Evolutionary conservation across 805 yeast genomes (phyloP), one percentile per base, ranked within the genome.

Genomic region (Pichia deserticola): DNA sequence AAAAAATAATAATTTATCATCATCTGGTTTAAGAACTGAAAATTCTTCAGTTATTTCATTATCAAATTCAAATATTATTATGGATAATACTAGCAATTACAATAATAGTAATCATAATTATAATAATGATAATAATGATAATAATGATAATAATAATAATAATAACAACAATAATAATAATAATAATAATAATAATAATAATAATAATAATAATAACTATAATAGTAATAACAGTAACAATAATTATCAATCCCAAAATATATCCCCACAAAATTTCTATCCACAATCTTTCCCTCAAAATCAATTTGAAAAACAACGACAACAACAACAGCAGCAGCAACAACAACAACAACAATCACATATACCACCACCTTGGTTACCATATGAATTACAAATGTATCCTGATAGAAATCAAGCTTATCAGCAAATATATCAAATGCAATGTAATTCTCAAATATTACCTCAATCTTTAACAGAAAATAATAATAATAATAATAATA

Each of bases 1-100:
- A 49, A 49, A 61, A 27, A 39, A 55, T 8, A 33, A 25, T 7
- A 25, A 11, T 12, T 8, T 20, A 25, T 25, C 39, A 9, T 39
- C 13, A n/a, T n/a, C 40, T 4, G 3, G 10, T 13, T 28, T 39
- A 36, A 40, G 29, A 27, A 40, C 44, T 5, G 41, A 43, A 20
- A 43, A n/a, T 32, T 48, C 51, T 11, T 40, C 47, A 28, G 34
- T 39, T 4, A 35, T 43, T 20, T 48, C 51, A 20, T 43, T 35
- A 15, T n/a, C 44, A 7, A 28, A 15, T 13, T 15, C 27, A 10
- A 34, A 43, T 15, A 5, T 30, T 12, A 42, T 33, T 13, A 34
- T 15, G 11, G 37, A 32, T 15, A 12, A 7, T 27, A 10, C 5
- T 13, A 34, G 20, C 20, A 20, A 20, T 20, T 20, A 20, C 3